Percentiles rank a stretch among this genome's conserved stretches.
phyloP scores from a whole-genome alignment of 1,284 basidiomycete species.

The Fomitopsis betulina region DNA sequence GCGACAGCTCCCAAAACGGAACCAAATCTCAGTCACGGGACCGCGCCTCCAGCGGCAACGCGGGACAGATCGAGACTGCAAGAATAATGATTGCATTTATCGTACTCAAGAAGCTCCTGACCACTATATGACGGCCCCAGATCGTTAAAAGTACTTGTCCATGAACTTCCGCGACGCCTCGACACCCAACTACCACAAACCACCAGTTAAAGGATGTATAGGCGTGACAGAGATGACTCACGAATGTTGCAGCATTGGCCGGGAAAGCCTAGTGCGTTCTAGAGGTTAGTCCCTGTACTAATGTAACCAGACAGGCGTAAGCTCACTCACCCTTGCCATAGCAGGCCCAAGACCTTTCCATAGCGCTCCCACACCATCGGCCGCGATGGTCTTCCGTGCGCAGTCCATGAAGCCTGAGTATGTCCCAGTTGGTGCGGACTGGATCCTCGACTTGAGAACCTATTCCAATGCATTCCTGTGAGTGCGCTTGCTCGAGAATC shows the following conservation, averaged over 20 bases:
- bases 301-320: constrained; percentile 2
- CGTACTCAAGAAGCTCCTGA: background rate
- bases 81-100: background rate
- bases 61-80: background rate
- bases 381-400: constrained; percentile 86
- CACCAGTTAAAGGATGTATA: background rate
- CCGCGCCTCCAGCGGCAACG: background rate
- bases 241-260: constrained; percentile 94
- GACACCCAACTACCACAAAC: constrained; percentile 62
- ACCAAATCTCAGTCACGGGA: background rate
- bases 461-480: constrained; percentile 27
- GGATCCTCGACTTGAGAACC: constrained; percentile 95
- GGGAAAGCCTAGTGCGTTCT: constrained; percentile 67
- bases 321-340: constrained; percentile 78
- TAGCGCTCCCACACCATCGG: constrained; percentile 83
- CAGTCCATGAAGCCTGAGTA: constrained; percentile 96
- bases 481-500: background rate
- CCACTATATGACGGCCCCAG: background rate
- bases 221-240: constrained; percentile 38
- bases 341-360: constrained; percentile 99
- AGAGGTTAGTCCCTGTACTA: background rate
- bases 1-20: background rate
- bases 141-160: constrained; percentile 55
- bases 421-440: constrained; percentile 95
- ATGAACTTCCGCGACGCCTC: constrained; percentile 74